Conservation (phyloP, 108 stramenopile genomes). For the Skeletonema grethae region DNA sequence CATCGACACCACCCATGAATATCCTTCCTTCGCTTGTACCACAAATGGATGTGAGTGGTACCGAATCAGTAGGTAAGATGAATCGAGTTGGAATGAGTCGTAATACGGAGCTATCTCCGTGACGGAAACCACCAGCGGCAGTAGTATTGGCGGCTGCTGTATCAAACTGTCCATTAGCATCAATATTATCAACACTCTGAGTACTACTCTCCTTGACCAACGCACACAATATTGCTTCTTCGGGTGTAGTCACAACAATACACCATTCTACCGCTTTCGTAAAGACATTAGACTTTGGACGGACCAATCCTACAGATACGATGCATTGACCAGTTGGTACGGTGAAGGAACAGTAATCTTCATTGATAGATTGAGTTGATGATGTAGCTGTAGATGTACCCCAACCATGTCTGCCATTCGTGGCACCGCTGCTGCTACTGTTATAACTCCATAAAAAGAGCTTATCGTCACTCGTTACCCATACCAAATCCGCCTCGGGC, state of each 20-base stretch:
- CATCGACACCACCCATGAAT: conserved; percentile 96
- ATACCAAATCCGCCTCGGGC: conserved; percentile 87
- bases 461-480: conserved; percentile 90
- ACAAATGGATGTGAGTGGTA: conserved; percentile 79
- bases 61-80: conserved; percentile 82
- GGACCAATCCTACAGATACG: conserved; percentile 78
- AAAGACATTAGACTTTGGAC: conserved; percentile 88
- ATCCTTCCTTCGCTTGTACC: conserved; percentile 85
- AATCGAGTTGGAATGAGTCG: conserved; percentile 81
- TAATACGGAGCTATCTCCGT: conserved; percentile 26
- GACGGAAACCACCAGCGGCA: conserved; percentile 10
- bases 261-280: conserved; percentile 84
- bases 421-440: background rate
- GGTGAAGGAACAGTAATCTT: conserved; percentile 71
- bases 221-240: conserved; percentile 89
- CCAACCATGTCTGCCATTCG: conserved; percentile 16
- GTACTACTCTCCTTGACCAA: conserved; percentile 42
- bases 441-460: conserved; percentile 91
- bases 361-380: background rate
- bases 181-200: conserved; percentile 8
- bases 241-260: conserved; percentile 89
- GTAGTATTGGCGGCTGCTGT: background rate
- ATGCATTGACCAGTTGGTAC: conserved; percentile 85
- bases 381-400: background rate
- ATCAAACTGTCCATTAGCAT: background rate